Evolutionary conservation across 176 grass and related monocot species (phyloP).

Genomic region (Aegilops bicornis): DNA sequence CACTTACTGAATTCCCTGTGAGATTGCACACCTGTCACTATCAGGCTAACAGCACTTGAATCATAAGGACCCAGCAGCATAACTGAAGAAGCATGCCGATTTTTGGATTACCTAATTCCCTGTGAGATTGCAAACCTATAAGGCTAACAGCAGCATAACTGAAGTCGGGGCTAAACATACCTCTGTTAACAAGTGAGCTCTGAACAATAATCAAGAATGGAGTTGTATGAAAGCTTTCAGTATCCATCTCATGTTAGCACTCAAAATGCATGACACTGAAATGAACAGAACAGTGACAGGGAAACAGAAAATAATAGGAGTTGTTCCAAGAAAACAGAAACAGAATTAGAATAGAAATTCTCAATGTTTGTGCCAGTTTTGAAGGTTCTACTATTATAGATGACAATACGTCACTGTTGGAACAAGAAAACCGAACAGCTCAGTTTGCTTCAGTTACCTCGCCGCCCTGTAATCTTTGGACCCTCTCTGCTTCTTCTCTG

Average conservation of each 20-base stretch:
- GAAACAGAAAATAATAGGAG: not conserved
- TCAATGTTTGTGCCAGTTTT: not conserved
- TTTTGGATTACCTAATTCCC: too few relatives aligned
- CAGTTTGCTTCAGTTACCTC: not conserved
- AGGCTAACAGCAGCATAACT: too few relatives aligned
- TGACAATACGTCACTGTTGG: not conserved
- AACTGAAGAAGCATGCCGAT: too few relatives aligned
- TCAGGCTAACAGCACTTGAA: not conserved
- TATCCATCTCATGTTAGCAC: not conserved
- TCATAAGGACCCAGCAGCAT: not conserved
- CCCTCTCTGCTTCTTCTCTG: conserved; percentile 71
- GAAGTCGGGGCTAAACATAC: not conserved
- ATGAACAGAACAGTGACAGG: too few relatives aligned
- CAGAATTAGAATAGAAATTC: not conserved
- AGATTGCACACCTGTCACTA: not conserved
- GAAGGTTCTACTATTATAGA: not conserved
- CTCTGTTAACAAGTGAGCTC: not conserved
- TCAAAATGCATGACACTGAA: not conserved
- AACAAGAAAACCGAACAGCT: not conserved
- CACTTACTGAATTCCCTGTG: not conserved
- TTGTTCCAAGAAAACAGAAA: not conserved
- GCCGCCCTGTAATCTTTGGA: conserved; percentile 44
- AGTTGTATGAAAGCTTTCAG: not conserved
- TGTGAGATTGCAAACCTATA: too few relatives aligned
- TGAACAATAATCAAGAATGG: not conserved